A percentile compares a stretch with the other conserved stretches of the same genome.
Conservation (phyloP, 2,329 filamentous ascomycete genomes). For the Berkeleyomyces rouxiae region DNA sequence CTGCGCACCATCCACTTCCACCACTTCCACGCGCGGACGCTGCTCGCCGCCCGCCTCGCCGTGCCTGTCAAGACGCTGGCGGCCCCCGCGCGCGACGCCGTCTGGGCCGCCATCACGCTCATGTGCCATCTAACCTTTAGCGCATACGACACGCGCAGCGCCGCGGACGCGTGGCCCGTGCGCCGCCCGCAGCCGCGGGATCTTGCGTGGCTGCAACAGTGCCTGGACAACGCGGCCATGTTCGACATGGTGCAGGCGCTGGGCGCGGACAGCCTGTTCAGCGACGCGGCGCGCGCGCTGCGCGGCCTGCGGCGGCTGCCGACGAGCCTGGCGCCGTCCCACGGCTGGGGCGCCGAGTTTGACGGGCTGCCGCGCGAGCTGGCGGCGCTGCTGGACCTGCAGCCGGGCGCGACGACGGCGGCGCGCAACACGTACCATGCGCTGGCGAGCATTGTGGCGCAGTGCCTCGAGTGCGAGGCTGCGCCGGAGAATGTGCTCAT, state of each 20-base stretch:
- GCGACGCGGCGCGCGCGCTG: conserved; percentile 16
- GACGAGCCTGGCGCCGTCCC: conserved; percentile 10
- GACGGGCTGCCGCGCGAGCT: conserved; percentile 21
- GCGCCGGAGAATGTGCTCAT: conserved; percentile 26
- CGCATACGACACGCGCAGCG: conserved; percentile 25
- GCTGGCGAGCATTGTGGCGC: conserved; percentile 23
- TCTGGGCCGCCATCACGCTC: conserved; percentile 31
- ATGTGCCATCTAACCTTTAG: conserved; percentile 30
- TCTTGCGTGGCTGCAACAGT: conserved; percentile 42
- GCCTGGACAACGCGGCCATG: conserved; percentile 37
- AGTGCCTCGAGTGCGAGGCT: conserved; percentile 21
- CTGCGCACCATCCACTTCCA: conserved; percentile 26
- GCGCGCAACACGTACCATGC: conserved; percentile 21
- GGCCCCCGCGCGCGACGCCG: conserved; percentile 27
- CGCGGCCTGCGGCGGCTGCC: conserved; percentile 12
- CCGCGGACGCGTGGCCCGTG: conserved; percentile 40
- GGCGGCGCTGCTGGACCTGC: conserved; percentile 18
- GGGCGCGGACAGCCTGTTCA: conserved; percentile 31
- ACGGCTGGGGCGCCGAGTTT: not conserved
- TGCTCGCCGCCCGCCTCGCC: conserved; percentile 31
- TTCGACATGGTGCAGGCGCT: conserved; percentile 34
- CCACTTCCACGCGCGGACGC: conserved; percentile 28
- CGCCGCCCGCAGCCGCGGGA: conserved; percentile 26
- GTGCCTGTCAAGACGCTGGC: conserved; percentile 17
- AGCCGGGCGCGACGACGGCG: conserved; percentile 14